phyloP scores from a whole-genome alignment of 1,284 basidiomycete genomes.

The Pseudozyma sp. region DNA sequence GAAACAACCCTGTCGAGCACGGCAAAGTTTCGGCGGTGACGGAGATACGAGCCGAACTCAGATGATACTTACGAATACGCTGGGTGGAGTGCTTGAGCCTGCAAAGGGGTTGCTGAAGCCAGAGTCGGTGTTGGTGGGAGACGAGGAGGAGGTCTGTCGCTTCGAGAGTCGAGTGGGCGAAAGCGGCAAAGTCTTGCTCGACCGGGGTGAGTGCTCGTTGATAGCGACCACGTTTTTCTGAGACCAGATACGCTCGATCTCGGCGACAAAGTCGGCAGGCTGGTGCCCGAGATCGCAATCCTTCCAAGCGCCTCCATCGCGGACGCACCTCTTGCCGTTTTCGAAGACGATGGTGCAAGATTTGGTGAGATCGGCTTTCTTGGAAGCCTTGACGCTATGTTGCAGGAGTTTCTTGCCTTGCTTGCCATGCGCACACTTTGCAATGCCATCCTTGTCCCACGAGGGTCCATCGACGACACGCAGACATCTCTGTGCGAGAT shows the following conservation, averaged over 20 bases:
- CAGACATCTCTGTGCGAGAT: constrained; percentile 47
- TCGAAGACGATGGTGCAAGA: constrained; percentile 57
- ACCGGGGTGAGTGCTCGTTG: neutral
- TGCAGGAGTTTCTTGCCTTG: constrained; percentile 45
- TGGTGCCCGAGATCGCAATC: constrained; percentile 55
- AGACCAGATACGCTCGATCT: constrained; percentile 53
- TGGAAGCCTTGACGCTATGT: constrained; percentile 36
- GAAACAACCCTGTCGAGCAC: neutral
- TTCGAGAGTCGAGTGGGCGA: constrained; percentile 19
- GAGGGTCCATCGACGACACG: constrained; percentile 38
- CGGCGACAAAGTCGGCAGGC: constrained; percentile 49
- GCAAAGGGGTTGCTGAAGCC: constrained; percentile 23
- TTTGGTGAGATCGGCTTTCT: constrained; percentile 26
- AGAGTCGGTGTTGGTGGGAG: constrained; percentile 17
- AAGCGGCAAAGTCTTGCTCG: constrained; percentile 5
- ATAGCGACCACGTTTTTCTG: constrained; percentile 28
- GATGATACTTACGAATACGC: constrained; percentile 59
- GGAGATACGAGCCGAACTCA: neutral
- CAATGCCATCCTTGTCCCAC: constrained; percentile 56
- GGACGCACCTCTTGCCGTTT: constrained; percentile 47
- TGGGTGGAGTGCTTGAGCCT: constrained; percentile 50
- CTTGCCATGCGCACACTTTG: constrained; percentile 48
- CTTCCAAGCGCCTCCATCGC: constrained; percentile 56
- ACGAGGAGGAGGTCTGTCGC: constrained; percentile 17
- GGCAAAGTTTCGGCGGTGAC: neutral